Conservation (phyloP, 2,329 filamentous ascomycete genomes). For the Aspergillus fijiensis region DNA sequence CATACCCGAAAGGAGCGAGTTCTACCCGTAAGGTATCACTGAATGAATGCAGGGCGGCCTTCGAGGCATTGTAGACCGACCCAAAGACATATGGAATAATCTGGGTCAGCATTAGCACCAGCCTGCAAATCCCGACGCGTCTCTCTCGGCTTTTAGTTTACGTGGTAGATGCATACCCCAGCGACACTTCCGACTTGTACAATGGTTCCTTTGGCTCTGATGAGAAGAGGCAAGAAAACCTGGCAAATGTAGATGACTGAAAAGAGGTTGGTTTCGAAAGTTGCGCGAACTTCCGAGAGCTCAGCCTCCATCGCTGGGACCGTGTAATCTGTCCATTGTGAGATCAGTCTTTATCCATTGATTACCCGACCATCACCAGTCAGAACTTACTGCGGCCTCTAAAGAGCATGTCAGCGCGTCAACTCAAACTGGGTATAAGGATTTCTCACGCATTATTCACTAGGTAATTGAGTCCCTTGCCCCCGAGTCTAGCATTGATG, state of each 20-base stretch:
- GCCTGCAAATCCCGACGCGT: not conserved
- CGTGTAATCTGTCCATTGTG: constrained; percentile 49
- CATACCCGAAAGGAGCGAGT: constrained; percentile 50
- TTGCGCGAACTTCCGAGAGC: constrained; percentile 46
- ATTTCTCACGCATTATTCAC: constrained; percentile 56
- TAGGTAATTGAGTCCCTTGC: constrained; percentile 54
- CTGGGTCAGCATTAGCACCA: constrained; percentile 19
- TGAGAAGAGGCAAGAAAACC: constrained; percentile 55
- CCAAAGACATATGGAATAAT: constrained; percentile 47
- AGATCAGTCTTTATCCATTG: not conserved
- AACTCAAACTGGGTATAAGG: not conserved
- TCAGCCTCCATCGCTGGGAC: constrained; percentile 59
- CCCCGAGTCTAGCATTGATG: constrained; percentile 48
- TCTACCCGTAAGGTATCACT: constrained; percentile 60
- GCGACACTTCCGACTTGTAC: constrained; percentile 48
- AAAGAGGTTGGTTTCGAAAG: constrained; percentile 58
- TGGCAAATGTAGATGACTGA: constrained; percentile 59
- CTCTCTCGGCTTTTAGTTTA: not conserved
- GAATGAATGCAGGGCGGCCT: constrained; percentile 60
- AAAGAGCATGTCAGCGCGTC: constrained; percentile 10
- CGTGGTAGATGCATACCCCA: constrained; percentile 27
- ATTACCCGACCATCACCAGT: not conserved
- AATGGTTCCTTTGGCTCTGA: constrained; percentile 46
- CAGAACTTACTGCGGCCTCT: constrained; percentile 33
- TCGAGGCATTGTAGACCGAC: constrained; percentile 58